Base-by-base conservation (phyloP, 2,329 filamentous ascomycete species). In the Penicillium sp. region DNA sequence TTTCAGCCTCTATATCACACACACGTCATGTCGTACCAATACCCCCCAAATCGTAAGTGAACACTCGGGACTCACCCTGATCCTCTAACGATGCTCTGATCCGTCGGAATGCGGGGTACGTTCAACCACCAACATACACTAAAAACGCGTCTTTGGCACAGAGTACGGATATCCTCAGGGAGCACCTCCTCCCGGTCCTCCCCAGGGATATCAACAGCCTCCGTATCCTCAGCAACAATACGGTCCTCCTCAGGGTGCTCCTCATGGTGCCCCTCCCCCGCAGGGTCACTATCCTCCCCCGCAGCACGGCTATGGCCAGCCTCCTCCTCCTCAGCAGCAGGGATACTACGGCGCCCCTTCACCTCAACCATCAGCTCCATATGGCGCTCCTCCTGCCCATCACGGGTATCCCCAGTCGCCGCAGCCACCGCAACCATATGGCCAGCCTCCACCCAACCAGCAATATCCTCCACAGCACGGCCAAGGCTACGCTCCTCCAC, bases 211-310 rank as follows among this genome's bases (percentile, higher is more conserved):
- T 18, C 66, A 69, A 43, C 66, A 66, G 50, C 68, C 66, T 18
- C 64, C 65, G 4, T 66, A 69, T 5, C 64, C 64, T 46, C 63
- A 66, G 40, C 70, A 68, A 37, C 72, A 54, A 37, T 51, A 51
- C 36, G 49, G 33, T 6, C n/a, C 49, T 31, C 50, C 74, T 31
- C 81, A 81, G 54, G 78, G 78, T 33, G 75, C 76, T 22, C 79
- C 80, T 22, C 74, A 80, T 40, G 61, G 54, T 47, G 24, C 60
- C 33, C 56, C 62, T 61, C 63, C 66, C 19, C 66, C 55, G 6
- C 62, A 62, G 41, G 65, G 61, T 55, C 71, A 66, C 40, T 70
- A 69, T 13, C 73, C 65, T 14, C 66, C 61, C 18, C 66, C 60
- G 14, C 68, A 62, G 22, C 71, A 71, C 18, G 73, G 73, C 9